phyloP scores from a whole-genome alignment of 306 rosid species.

The Malus sylvestris region DNA sequence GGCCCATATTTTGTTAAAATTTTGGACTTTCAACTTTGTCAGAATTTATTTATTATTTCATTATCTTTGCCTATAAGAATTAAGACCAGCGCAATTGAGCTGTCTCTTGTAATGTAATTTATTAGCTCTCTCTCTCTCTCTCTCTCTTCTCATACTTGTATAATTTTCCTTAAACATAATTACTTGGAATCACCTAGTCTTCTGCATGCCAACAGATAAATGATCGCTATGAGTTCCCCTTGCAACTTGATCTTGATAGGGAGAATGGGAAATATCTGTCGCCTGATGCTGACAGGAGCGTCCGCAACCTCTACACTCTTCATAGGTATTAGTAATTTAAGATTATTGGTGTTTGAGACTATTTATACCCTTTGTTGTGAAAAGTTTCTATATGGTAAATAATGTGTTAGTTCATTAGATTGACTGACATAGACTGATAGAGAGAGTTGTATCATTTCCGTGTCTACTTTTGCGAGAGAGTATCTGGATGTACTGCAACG shows the following conservation, averaged over 20 bases:
- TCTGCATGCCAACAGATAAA: conserved; percentile 59
- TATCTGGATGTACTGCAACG: background rate
- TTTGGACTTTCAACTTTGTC: background rate
- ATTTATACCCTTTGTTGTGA: background rate
- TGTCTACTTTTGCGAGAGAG: background rate
- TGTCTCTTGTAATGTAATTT: background rate
- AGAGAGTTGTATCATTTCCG: background rate
- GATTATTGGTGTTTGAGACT: background rate
- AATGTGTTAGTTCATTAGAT: background rate
- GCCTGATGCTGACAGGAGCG: conserved; percentile 80
- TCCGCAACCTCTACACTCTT: conserved; percentile 88
- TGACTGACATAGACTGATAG: background rate
- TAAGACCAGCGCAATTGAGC: background rate
- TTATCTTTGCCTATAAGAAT: background rate
- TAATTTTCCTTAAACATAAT: background rate
- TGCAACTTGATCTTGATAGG: conserved; percentile 90
- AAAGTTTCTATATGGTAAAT: background rate
- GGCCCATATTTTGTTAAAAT: background rate
- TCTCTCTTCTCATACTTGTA: background rate
- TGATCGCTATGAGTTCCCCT: conserved; percentile 92
- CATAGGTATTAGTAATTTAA: conserved; percentile 51
- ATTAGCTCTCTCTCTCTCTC: background rate
- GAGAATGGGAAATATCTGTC: conserved; percentile 82
- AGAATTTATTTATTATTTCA: background rate
- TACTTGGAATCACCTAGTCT: conserved; percentile 4